These are phyloP conservation scores for Stachybotrys echinatus DNA, from an alignment of 2,329 filamentous ascomycete species.

Conservation along the genomic window DNA sequence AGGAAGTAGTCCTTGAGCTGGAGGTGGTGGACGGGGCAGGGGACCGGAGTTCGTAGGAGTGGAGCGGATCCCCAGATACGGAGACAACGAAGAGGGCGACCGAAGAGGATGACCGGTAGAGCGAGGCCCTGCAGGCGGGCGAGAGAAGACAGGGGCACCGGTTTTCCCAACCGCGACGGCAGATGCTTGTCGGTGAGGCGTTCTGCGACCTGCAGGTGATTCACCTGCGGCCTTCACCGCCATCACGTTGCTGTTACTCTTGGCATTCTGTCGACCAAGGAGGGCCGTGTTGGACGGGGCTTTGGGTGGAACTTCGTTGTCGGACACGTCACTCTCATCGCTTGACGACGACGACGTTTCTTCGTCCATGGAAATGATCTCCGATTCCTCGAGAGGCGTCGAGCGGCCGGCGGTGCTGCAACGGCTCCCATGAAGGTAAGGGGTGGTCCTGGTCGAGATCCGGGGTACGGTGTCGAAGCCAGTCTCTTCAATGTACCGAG, in stretches of 20 bases:
- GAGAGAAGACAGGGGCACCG: not conserved
- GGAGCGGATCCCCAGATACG: too few relatives aligned
- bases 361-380: constrained; percentile 11
- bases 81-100: too few relatives aligned
- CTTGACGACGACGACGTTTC: constrained; percentile 7
- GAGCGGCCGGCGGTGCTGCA: not conserved
- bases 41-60: not conserved
- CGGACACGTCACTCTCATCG: constrained; percentile 11
- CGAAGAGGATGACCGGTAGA: not conserved
- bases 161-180: not conserved
- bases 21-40: not conserved
- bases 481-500: constrained; percentile 20
- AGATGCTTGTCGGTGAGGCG: not conserved
- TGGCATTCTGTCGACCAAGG: not conserved
- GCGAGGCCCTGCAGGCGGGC: not conserved
- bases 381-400: constrained; percentile 8
- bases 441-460: constrained; percentile 2
- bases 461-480: constrained; percentile 22
- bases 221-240: not conserved
- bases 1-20: not conserved
- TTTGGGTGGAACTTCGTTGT: constrained; percentile 10
- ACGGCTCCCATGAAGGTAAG: not conserved
- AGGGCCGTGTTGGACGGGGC: not conserved
- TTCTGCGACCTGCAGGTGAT: not conserved
- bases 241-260: not conserved